A percentile compares a stretch with the other conserved stretches of the same genome.
These are phyloP conservation scores for Astrothelium macrocarpum DNA, from an alignment of 495 filamentous ascomycete genomes.

Conservation along the genomic window DNA sequence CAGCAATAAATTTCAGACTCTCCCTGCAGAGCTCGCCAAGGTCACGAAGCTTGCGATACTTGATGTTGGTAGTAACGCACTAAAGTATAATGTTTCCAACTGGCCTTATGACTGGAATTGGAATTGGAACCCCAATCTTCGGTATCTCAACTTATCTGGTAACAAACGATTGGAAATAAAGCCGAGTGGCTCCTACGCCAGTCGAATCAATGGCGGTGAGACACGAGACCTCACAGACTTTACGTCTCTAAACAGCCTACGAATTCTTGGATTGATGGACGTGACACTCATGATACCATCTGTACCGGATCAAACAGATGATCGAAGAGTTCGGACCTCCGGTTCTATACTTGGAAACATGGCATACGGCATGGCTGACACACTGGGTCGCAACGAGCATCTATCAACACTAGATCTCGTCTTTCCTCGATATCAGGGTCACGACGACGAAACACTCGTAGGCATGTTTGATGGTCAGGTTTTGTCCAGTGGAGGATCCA, in stretches of 20 bases:
- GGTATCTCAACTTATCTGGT: conserved; percentile 92
- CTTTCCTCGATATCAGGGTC: conserved; percentile 83
- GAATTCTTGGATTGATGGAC: conserved; percentile 92
- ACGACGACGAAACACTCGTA: conserved; percentile 78
- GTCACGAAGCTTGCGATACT: conserved; percentile 81
- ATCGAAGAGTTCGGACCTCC: conserved; percentile 91
- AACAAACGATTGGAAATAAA: conserved; percentile 98
- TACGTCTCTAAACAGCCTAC: conserved; percentile 70
- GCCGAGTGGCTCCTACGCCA: conserved; percentile 49
- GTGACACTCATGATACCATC: conserved; percentile 88
- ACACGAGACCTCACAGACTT: conserved; percentile 81
- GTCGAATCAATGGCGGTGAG: conserved; percentile 41
- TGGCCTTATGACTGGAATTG: conserved; percentile 99
- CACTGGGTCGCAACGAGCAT: conserved; percentile 86
- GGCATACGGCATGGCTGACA: conserved; percentile 96
- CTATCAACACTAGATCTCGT: conserved; percentile 97
- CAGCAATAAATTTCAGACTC: conserved; percentile 90
- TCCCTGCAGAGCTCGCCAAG: conserved; percentile 91
- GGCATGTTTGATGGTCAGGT: conserved; percentile 93
- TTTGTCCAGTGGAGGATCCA: conserved; percentile 75
- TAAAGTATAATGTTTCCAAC: conserved; percentile 99
- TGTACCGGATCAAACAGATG: conserved; percentile 89
- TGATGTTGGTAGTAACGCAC: conserved; percentile 89
- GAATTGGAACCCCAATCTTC: conserved; percentile 93
- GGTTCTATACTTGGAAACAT: conserved; percentile 78